Evolutionary conservation across 495 filamentous ascomycete species (phyloP), one percentile per base, ranked within the genome.

Genomic region (Penicillium tannophilum): DNA sequence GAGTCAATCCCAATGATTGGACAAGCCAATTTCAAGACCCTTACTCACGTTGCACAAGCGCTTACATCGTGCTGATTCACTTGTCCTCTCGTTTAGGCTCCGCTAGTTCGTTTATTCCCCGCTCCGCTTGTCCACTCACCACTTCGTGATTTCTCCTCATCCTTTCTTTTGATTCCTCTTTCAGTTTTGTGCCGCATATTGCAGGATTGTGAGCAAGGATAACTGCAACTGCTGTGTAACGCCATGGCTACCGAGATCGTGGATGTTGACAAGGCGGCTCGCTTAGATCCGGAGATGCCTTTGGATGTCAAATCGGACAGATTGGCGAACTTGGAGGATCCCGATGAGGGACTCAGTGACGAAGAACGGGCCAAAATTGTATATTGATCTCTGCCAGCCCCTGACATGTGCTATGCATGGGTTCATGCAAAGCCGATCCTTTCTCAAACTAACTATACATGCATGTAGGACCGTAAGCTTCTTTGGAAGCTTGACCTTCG

Each of bases 291-390:
- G 4, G 73, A 74, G 60, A 65, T 63, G 28, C 30, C 58, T 10
- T 31, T 41, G 9, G 54, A 59, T 35, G 6, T 35, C 0, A 33
- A 52, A n/a, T 58, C 9, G 9, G 33, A 63, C 1, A 63, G 58
- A 45, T 48, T 69, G 6, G 60, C 55, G 6, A 70, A 71, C 0
- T 68, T 78, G 33, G 73, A 76, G 44, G 87, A 91, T 61, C 89
- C 88, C 1, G 90, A 92, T 65, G 84, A 83, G 24, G 85, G 87
- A 28, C 68, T 90, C 49, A 88, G 78, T 48, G 81, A 80, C 1
- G 88, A 83, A 39, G 90, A 93, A 65, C 84, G 77, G 63, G 85
- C 80, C 6, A 79, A 76, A 31, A 84, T 90, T 64, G 90, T 93
- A 72, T 66, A 84, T 20, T n/a, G 5, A 41, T 17, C 39, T 14